Evolutionary conservation across 805 yeast genomes (phyloP), one percentile per base, ranked within the genome.

Genomic region (Priceomyces fermenticarens): DNA sequence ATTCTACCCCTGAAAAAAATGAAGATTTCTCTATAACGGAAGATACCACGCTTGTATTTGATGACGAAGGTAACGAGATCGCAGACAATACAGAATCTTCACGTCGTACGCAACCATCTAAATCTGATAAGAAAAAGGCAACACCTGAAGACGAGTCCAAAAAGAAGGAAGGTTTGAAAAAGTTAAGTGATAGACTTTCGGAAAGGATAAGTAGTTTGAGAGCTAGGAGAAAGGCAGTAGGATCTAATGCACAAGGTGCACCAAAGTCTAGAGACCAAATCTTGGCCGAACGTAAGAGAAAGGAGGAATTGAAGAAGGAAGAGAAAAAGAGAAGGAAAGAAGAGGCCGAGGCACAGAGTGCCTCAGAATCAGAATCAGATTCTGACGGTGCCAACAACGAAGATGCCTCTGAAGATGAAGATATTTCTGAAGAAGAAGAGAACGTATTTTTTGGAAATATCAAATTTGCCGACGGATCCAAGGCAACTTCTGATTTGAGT

Each of bases 221-320:
- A 50, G 89, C 83, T 41, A 85, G 79, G 63, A 81, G 99, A 59
- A 90, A 85, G 54, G 99, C 98, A 1, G 93, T 95, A 1, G 98
- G 98, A 2, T 69, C 90, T 1, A 83, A 80, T 35, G 80, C 73
- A 3, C 70, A 75, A 3, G 96, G 97, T 16, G 93, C 96, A 0
- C 89, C 90, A 11, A 75, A 81, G 44, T 86, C 91, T 9, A 75
- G 97, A 62, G 95, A 88, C 50, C 90, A 84, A 32, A 81, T 86
- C 38, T 65, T 87, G 40, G 81, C 75, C 29, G 85, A 81, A 50
- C 78, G 95, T 45, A 70, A 71, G 47, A 58, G 55, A 38, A 73
- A 71, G 45, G 73, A 68, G 39, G 77, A 73, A 41, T 51, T 62
- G 42, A 76, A 70, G 57, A 58, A 64, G 49, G 53, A 77, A 70